Percentiles rank a stretch among this genome's conserved stretches.
phyloP scores from a whole-genome alignment of 768 basidiomycete genomes.

The Trametes maxima region DNA sequence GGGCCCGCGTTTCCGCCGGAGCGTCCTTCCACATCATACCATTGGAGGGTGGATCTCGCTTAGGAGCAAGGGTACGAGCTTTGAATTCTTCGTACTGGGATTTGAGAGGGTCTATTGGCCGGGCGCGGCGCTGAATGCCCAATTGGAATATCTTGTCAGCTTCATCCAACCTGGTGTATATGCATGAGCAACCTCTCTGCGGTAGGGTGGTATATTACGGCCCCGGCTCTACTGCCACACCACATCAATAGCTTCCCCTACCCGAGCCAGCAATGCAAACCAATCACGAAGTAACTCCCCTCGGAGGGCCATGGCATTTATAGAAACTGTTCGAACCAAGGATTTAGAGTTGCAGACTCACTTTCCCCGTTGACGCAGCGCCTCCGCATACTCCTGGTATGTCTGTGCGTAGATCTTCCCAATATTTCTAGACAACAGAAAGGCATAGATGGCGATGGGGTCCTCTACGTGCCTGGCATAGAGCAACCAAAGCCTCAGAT shows the following conservation, averaged over 20 bases:
- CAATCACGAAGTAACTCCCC: no score
- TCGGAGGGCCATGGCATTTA: neutral
- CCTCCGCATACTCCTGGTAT: constrained; percentile 89
- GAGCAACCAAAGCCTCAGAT: constrained; percentile 89
- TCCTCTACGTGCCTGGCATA: constrained; percentile 83
- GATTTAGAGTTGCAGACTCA: constrained; percentile 43
- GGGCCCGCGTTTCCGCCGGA: constrained; percentile 25
- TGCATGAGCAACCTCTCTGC: neutral
- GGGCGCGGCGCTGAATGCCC: constrained; percentile 80
- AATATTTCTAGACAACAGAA: constrained; percentile 52
- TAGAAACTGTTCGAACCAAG: neutral
- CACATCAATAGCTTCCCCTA: neutral
- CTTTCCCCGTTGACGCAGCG: constrained; percentile 78
- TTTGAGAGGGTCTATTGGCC: constrained; percentile 85
- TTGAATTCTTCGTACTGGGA: constrained; percentile 81
- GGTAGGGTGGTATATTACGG: neutral
- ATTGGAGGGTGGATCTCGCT: constrained; percentile 10
- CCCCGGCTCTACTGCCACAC: neutral
- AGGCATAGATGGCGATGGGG: constrained; percentile 61
- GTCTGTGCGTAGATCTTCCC: constrained; percentile 74
- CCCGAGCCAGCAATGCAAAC: no score
- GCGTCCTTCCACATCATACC: constrained; percentile 27
- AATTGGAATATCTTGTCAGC: constrained; percentile 81
- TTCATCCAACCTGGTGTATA: constrained; percentile 57
- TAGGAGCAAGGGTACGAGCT: constrained; percentile 37